A percentile compares a stretch with the other conserved stretches of the same genome.
These are phyloP conservation scores for Corchorus olitorius DNA, from an alignment of 345 rosid species.

Conservation along the genomic window DNA sequence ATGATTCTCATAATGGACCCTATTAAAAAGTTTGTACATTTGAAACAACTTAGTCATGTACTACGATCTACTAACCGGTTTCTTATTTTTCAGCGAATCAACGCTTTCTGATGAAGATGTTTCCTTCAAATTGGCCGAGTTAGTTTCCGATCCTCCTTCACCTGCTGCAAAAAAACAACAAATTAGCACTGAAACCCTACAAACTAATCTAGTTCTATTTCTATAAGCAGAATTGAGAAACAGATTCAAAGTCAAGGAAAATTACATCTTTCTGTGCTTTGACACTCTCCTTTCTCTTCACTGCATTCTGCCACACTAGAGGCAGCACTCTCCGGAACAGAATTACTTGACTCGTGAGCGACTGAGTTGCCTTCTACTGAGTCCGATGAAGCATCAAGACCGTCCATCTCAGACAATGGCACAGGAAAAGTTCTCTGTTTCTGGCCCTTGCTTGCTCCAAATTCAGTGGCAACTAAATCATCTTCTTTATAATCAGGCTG, in stretches of 20 bases:
- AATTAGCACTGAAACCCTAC: background rate
- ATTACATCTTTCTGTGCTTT: slow-evolving; percentile 46
- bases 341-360: slow-evolving; percentile 19
- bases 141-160: slow-evolving; percentile 42
- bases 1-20: background rate
- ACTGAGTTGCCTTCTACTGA: slow-evolving; percentile 29
- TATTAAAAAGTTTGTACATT: background rate
- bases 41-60: background rate
- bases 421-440: slow-evolving; percentile 66
- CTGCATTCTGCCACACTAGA: slow-evolving; percentile 29
- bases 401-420: slow-evolving; percentile 56
- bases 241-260: slow-evolving; percentile 20
- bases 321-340: slow-evolving; percentile 22
- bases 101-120: slow-evolving; percentile 42
- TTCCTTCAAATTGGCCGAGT: slow-evolving; percentile 40
- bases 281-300: slow-evolving; percentile 42
- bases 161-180: slow-evolving; percentile 36
- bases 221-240: background rate
- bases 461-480: slow-evolving; percentile 22
- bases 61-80: slow-evolving; percentile 49
- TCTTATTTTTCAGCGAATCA: slow-evolving; percentile 53
- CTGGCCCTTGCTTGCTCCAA: slow-evolving; percentile 35
- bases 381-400: slow-evolving; percentile 42
- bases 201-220: background rate
- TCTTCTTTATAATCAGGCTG: slow-evolving; percentile 33